Evolutionary conservation across 78 protist species (phyloP).

Genomic region (Dictyostelium intermedium): DNA sequence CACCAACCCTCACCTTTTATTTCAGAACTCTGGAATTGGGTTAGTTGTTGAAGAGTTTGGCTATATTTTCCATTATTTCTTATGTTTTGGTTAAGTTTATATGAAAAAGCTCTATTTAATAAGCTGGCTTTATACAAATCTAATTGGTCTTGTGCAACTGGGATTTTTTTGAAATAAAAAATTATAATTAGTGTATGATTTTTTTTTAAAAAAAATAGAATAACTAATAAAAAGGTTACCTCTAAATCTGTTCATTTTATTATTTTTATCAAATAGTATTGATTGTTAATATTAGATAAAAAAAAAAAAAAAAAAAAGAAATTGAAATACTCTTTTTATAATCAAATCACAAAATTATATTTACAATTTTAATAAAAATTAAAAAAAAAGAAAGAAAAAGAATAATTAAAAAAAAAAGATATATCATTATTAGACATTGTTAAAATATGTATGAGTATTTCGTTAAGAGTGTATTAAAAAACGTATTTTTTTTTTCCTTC

Average conservation of each 20-base stretch:
- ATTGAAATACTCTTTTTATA: background rate
- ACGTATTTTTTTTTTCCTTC: background rate
- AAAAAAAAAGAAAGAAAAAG: too few relatives aligned
- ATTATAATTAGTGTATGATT: background rate
- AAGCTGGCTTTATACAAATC: background rate
- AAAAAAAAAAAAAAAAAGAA: background rate
- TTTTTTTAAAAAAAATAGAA: background rate
- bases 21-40: background rate
- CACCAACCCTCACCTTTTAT: background rate
- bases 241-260: background rate
- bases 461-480: background rate
- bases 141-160: background rate
- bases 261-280: background rate
- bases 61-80: background rate
- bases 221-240: too few relatives aligned
- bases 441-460: too few relatives aligned
- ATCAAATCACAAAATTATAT: background rate
- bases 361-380: too few relatives aligned
- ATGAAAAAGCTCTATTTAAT: background rate
- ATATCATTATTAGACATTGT: too few relatives aligned
- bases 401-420: too few relatives aligned
- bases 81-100: background rate
- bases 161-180: background rate
- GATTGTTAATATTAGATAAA: too few relatives aligned
- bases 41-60: background rate